Percentiles rank a stretch among this genome's conserved stretches.
Conservation (phyloP, 257 asterid species). For the Lycium ferocissimum region DNA sequence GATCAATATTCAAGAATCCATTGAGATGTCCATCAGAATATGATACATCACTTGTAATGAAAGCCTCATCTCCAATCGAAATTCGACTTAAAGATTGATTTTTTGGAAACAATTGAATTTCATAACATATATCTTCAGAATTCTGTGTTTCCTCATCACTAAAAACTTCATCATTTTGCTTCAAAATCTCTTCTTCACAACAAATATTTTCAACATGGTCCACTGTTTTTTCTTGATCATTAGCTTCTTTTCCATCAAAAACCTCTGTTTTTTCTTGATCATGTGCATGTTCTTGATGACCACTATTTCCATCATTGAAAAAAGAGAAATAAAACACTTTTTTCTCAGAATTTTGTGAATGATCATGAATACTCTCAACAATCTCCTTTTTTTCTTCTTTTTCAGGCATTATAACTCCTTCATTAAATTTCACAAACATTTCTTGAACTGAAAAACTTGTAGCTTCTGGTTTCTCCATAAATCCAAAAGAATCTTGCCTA, state of each 20-base stretch:
- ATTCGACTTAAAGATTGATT: conserved; percentile 2
- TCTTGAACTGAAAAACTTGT: conserved; percentile 52
- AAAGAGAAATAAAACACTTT: conserved; percentile 18
- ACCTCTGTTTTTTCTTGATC: conserved; percentile 10
- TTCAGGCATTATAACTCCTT: conserved; percentile 27
- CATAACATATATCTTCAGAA: conserved; percentile 49
- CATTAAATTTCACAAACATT: conserved; percentile 55
- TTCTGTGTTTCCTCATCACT: conserved; percentile 32
- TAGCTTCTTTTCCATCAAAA: background rate
- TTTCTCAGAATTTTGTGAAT: background rate
- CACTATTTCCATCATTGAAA: conserved; percentile 33
- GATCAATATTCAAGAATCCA: conserved; percentile 30
- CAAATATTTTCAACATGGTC: conserved; percentile 20
- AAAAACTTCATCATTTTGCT: conserved; percentile 27
- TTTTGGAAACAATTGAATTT: conserved; percentile 44
- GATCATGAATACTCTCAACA: conserved; percentile 38
- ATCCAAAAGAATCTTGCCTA: conserved; percentile 48
- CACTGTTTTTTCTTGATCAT: conserved; percentile 24
- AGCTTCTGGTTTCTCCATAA: conserved; percentile 51
- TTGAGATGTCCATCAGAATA: conserved; percentile 19
- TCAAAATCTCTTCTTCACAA: conserved; percentile 31
- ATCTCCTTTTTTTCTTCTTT: background rate
- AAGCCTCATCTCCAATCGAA: background rate
- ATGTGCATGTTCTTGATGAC: conserved; percentile 25
- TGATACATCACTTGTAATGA: background rate